Evolutionary conservation across 345 rosid genomes (phyloP), one percentile per base, ranked within the genome.

Genomic region (Eucalyptus curtisii): DNA sequence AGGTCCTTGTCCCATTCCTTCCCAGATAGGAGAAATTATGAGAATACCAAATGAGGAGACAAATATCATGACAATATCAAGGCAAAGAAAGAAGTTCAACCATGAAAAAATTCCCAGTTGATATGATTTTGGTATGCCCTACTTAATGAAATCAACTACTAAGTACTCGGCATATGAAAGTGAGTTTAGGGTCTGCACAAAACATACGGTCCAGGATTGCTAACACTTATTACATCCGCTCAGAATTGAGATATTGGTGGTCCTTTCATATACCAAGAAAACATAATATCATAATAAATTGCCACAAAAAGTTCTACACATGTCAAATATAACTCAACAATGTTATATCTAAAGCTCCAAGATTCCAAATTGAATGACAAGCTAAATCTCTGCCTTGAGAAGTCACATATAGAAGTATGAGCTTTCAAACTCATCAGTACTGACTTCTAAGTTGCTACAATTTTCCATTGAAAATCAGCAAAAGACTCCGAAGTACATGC

Each of bases 1-100:
- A 64, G 90, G 89, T 89, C 94, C 95, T 88, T 91, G 91, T 57
- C 94, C 92, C 92, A 93, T 82, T 86, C 96, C 96, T 95, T 80
- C 42, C 40, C 90, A 86, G 13, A 49, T 76, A 37, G 47, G 47
- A 76, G n/a, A 40, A 40, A 76, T 76, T 33, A 48, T 55, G 13
- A 55, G 31, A 57, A 87, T 19, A 27, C 33, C 7, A 66, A 49
- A 84, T 50, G n/a, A 64, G 45, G 22, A 61, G 17, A 57, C 5
- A 40, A 66, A 87, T 31, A n/a, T 27, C 3, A 0, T 76, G 84
- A 76, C 1, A 20, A 37, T 76, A 76, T 76, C 47, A 10, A 40
- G 84, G 82, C 82, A 76, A 76, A 76, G 84, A 76, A 76, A 76
- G 84, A 76, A 40, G 47, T 76, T 76, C 47, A 20, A 19, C 84